Conservation (phyloP, 441 rosid genomes). For the Croton laevigatus region DNA sequence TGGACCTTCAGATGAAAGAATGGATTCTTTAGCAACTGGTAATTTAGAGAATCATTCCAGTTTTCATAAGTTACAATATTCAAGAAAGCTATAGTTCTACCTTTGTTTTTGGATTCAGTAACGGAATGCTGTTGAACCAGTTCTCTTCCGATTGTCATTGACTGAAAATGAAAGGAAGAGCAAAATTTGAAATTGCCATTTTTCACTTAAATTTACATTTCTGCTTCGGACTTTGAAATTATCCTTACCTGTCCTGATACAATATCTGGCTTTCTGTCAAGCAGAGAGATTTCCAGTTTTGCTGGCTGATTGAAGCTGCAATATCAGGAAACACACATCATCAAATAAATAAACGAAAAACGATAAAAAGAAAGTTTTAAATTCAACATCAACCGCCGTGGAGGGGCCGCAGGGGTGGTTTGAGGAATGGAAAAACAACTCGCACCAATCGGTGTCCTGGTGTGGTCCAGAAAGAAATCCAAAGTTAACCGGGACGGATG, state of each 20-base stretch:
- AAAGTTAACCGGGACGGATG: conserved; percentile 14
- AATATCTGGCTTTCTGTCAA: conserved; percentile 31
- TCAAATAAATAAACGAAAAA: neutral
- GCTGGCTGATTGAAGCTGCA: conserved; percentile 34
- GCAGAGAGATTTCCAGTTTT: conserved; percentile 26
- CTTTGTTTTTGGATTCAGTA: conserved; percentile 34
- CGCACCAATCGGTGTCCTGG: conserved; percentile 31
- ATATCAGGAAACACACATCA: conserved; percentile 19
- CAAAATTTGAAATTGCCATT: neutral
- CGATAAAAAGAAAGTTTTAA: neutral
- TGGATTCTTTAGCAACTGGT: neutral
- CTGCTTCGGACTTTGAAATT: neutral
- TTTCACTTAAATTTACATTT: neutral
- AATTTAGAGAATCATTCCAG: neutral
- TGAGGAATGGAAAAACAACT: neutral
- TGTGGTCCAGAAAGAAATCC: conserved; percentile 25
- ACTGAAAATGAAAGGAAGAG: conserved; percentile 23
- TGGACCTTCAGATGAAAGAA: conserved; percentile 37
- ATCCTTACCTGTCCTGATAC: conserved; percentile 41
- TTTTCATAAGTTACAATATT: neutral
- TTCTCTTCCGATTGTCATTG: conserved; percentile 30
- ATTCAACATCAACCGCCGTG: conserved; percentile 1
- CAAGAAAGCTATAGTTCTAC: conserved; percentile 29
- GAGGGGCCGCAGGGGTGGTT: too few relatives aligned
- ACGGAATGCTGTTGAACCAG: conserved; percentile 24